Conservation (phyloP, 1,284 basidiomycete species). For the Apiotrichum sp. region DNA sequence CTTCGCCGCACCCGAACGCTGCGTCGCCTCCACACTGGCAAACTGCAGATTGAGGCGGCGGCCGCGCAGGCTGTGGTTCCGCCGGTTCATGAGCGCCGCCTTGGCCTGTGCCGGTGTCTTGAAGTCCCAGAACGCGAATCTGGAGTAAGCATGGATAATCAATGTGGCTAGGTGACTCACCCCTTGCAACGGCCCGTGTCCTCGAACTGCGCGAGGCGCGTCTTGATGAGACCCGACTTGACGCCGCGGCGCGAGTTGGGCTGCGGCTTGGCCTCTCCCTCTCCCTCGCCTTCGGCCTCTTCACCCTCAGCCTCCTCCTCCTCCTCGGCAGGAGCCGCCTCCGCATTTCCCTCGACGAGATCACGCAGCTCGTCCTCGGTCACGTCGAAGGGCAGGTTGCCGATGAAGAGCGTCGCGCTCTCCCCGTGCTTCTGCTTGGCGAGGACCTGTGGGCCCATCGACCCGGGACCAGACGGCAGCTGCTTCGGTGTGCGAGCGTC, state of each 20-base stretch:
- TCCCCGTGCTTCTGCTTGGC: constrained; percentile 44
- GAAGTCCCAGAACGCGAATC: constrained; percentile 95
- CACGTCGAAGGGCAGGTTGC: constrained; percentile 59
- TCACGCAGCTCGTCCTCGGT: constrained; percentile 66
- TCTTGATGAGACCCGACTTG: constrained; percentile 69
- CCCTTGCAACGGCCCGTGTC: constrained; percentile 93
- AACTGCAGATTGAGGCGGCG: constrained; percentile 48
- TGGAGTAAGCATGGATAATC: constrained; percentile 39
- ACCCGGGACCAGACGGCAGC: constrained; percentile 46
- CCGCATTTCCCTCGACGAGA: constrained; percentile 40
- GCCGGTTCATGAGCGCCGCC: constrained; percentile 69
- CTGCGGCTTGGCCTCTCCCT: constrained; percentile 28
- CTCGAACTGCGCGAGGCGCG: constrained; percentile 92
- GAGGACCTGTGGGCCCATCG: constrained; percentile 17
- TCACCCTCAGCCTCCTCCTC: constrained; percentile 21
- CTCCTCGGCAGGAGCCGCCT: constrained; percentile 3
- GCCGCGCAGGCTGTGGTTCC: constrained; percentile 77
- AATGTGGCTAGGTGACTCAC: constrained; percentile 49
- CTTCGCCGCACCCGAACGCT: constrained; percentile 25
- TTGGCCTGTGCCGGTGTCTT: constrained; percentile 71
- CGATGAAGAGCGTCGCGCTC: constrained; percentile 40
- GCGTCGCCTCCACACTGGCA: constrained; percentile 39
- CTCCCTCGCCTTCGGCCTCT: constrained; percentile 30
- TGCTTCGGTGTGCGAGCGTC: constrained; percentile 46
- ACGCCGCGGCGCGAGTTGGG: constrained; percentile 40